Base-by-base conservation (phyloP, 805 yeast genomes). In the Zygotorulaspora danielsina region DNA sequence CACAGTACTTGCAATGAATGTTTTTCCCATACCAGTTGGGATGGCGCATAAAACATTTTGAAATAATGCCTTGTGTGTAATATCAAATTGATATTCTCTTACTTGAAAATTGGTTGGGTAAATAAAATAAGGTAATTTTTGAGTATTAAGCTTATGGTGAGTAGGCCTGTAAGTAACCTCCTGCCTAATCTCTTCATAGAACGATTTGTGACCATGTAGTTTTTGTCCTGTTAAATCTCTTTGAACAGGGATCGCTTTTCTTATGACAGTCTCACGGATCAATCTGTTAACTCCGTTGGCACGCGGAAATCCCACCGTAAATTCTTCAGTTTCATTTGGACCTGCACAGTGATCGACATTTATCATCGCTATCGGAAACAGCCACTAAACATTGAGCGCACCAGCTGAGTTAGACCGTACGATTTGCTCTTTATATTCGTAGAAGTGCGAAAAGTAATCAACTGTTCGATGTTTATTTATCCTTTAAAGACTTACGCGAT, bases 11-110 rank as follows among this genome's bases (percentile, higher is more conserved):
- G 98, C 97, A 55, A 93, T 88, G 48, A 93, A 87, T 0, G 99
- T 93, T 64, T 93, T 93, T 27, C 99, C 99, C 59, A 89, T 70
- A 49, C 99, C 99, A 0, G 99, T 93, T 1, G 99, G 99, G 11
- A 93, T 75, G 0, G 97, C 95, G 56, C 95, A 90, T 17, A 93
- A 66, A 3, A 82, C 59, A 55, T 93, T 93, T 45, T 79, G 70
- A 52, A 75, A 78, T 25, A 93, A 66, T 0, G 96, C 81, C 41
- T 77, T 74, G 32, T 70, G 67, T 2, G 88, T 86, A 39, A 93
- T 88, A 48, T 81, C 80, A 55, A 71, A 79, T 64, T 93, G 99
- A 58, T 94, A 93, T 44, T 87, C 95, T 57, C 99, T 75, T 0
- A 82, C 70, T 44, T 84, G 84, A 47, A 76, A 76, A 54, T 93